A percentile compares a stretch with the other conserved stretches of the same genome.
Evolutionary conservation across 345 rosid species (phyloP).

Genomic region (Aquilaria yunnanensis): DNA sequence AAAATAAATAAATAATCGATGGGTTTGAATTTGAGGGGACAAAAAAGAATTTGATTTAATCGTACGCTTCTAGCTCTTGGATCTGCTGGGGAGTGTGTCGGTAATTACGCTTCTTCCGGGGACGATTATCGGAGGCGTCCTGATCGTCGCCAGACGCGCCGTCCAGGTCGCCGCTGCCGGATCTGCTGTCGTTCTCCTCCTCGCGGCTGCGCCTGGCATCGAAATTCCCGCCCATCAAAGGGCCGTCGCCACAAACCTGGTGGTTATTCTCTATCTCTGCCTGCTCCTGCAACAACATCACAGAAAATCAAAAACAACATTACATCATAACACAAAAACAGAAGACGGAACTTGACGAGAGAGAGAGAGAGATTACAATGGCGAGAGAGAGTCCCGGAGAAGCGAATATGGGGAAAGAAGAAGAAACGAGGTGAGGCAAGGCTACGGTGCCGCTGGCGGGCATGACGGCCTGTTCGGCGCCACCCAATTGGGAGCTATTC

Average conservation of each 20-base stretch:
- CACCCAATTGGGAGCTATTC: not conserved
- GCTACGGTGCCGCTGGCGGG: conserved; percentile 24
- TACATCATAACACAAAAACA: too few relatives aligned
- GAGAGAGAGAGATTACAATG: conserved; percentile 13
- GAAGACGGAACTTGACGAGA: not conserved
- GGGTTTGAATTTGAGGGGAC: not conserved
- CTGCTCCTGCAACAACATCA: conserved; percentile 33
- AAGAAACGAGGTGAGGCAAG: conserved; percentile 32
- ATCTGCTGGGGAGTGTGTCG: conserved; percentile 99
- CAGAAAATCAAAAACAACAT: not conserved
- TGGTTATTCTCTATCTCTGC: conserved; percentile 38
- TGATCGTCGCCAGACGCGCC: conserved; percentile 94
- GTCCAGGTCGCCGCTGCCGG: conserved; percentile 95
- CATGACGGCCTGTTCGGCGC: conserved; percentile 18
- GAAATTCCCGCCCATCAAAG: conserved; percentile 27
- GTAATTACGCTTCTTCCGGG: conserved; percentile 90
- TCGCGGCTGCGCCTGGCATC: conserved; percentile 45
- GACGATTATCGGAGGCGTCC: conserved; percentile 85
- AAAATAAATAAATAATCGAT: not conserved
- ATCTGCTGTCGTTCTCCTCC: conserved; percentile 77
- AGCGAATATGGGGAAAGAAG: conserved; percentile 20
- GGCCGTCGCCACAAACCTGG: conserved; percentile 10
- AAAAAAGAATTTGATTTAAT: not conserved
- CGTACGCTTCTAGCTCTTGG: conserved; percentile 97
- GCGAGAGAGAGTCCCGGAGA: conserved; percentile 43